phyloP scores from a whole-genome alignment of 2,329 filamentous ascomycete genomes.

The Sphaerulina vaccinii region DNA sequence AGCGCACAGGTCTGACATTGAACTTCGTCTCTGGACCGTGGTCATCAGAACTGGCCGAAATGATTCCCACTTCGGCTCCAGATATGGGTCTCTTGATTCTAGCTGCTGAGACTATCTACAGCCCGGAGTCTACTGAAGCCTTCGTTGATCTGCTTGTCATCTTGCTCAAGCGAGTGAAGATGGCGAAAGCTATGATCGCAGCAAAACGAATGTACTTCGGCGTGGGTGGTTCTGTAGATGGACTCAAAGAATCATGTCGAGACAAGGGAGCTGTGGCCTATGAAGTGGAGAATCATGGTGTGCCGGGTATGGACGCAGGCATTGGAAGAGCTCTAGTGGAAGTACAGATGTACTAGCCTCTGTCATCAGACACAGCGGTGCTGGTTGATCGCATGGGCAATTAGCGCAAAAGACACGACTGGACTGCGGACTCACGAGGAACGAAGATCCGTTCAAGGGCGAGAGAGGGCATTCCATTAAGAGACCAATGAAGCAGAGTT shows the following conservation, averaged over 20 bases:
- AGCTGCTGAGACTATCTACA: slow-evolving; percentile 82
- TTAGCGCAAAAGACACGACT: too few relatives aligned
- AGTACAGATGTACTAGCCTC: slow-evolving; percentile 44
- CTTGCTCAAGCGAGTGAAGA: slow-evolving; percentile 54
- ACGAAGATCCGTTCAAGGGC: too few relatives aligned
- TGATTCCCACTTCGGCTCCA: slow-evolving; percentile 48
- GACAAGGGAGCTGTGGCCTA: slow-evolving; percentile 46
- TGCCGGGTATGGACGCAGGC: slow-evolving; percentile 44
- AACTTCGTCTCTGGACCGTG: slow-evolving; percentile 74
- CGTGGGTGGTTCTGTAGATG: slow-evolving; percentile 77
- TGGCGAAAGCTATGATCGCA: slow-evolving; percentile 64
- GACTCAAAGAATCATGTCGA: slow-evolving; percentile 56
- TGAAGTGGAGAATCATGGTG: slow-evolving; percentile 49
- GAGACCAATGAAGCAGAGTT: too few relatives aligned
- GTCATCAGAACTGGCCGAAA: slow-evolving; percentile 60
- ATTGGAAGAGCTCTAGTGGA: slow-evolving; percentile 50
- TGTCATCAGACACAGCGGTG: too few relatives aligned
- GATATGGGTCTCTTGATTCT: slow-evolving; percentile 57
- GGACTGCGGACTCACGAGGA: too few relatives aligned
- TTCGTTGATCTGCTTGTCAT: slow-evolving; percentile 67
- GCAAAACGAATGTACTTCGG: slow-evolving; percentile 83
- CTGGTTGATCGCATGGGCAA: too few relatives aligned
- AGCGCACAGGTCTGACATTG: slow-evolving; percentile 53
- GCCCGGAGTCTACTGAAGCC: slow-evolving; percentile 65
- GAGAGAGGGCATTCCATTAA: too few relatives aligned